Evolutionary conservation across 2,329 filamentous ascomycete genomes (phyloP), one percentile per base, ranked within the genome.

Genomic region (Monilinia vaccinii-corymbosi): DNA sequence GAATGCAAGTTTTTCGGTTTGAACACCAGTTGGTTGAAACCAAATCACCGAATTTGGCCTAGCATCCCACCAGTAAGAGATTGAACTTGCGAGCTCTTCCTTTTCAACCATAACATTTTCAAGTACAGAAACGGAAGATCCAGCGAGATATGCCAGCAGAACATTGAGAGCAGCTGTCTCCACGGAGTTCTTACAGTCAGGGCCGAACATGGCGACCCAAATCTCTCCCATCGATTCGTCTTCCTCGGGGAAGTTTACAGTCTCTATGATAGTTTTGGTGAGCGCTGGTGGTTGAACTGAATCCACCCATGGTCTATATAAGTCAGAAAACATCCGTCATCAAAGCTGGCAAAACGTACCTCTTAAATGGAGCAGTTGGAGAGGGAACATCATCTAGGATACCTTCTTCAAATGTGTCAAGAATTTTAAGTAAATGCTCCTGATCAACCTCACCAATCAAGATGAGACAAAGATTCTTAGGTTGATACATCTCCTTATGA

Each of bases 401-500:
- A 34, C 88, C 88, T 63, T 88, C 85, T 73, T 99, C 94, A 70
- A 99, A 99, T 28, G 85, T 79, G 68, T 96, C 90, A 38, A 99
- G 76, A 50, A 95, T 91, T 36, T 86, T 75, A 25, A 97, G 76
- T 61, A 99, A 80, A 68, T 95, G 81, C 0, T 82, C 76, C 70
- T 97, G 89, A 70, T 97, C 85, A 1, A 96, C 84, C 73, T 97
- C 91, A 47, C 94, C 94, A n/a, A 95, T 87, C 61, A 99, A 85
- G 31, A 97, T 83, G 32, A 99, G 77, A 65, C 92, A 95, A 62
- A 99, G 78, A 70, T 99, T 99, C 72, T 92, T 93, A 3, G 94
- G 94, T 72, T 97, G 93, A 71, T 99, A 99, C 93, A 99, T 97
- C 65, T 92, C 89, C 63, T 86, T 86, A 73, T 99, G 94, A 69